Evolutionary conservation across 2,329 filamentous ascomycete genomes (phyloP), one percentile per base, ranked within the genome.

Genomic region (Aspergillus viridinutans): DNA sequence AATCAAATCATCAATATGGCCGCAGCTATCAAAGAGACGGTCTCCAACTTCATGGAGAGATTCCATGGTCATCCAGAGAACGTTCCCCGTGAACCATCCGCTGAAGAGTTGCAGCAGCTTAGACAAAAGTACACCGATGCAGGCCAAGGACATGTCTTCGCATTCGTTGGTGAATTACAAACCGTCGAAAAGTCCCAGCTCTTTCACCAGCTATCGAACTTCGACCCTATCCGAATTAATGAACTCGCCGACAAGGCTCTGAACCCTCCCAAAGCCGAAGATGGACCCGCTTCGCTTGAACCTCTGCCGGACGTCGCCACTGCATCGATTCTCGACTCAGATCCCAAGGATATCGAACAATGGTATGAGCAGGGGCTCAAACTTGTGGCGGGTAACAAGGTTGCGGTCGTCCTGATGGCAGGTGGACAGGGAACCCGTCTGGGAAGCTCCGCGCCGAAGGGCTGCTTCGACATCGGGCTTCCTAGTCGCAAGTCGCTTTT

Each of bases 381-480:
- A 66, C 73, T 86, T 67, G 86, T 90, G 61, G 82, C 85, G 6
- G 78, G 85, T 64, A 88, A 88, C 76, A 84, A 87, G 71, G 87
- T 90, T 49, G 87, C 86, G 32, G 94, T 99, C 20, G 91, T 99
- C 52, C 84, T 99, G 69, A 95, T 99, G 90, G 94, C 94, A 57
- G 94, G 94, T 72, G 94, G 94, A 35, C 94, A 99, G 79, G 94
- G 94, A 62, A 99, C 94, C 60, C 85, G 94, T 61, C 80, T 99
- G 62, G 94, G 94, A 65, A 97, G 92, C 81, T 94, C 92, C 56
- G 93, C 88, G 20, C 94, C 94, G 65, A 99, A 99, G 81, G 94
- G 94, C 56, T 97, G 93, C 83, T 99, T 90, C 78, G 88, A 99
- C 72, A 97, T 99, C 74, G 92, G 92, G 20, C 84, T 99, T 56